Evolutionary conservation across 2,329 filamentous ascomycete species (phyloP), one percentile per base, ranked within the genome.

Genomic region (Stagonosporopsis tanaceti): DNA sequence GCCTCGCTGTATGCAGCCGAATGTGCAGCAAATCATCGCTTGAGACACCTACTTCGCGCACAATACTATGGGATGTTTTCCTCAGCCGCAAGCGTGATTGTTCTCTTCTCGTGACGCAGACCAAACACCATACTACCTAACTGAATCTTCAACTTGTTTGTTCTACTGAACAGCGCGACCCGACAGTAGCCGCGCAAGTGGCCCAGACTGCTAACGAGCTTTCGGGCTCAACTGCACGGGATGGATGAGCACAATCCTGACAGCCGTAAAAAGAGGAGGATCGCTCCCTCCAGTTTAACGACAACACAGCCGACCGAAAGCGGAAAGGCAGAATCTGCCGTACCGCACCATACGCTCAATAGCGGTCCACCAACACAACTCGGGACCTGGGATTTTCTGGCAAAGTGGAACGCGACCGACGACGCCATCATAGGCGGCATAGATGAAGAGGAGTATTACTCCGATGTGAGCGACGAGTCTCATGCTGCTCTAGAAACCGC

Each of bases 381-480:
- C 5, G 47, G 24, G 2, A 22, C 27, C 1, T 59, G 57, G 51
- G 38, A 55, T 34, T 28, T 40, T 24, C 30, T 55, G 3, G n/a
- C 30, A 11, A 54, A 47, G 35, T 55, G 51, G 57, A 20, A 51
- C 9, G 5, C 24, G 5, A 47, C 25, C 7, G 47, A 55, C 17
- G 7, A n/a, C 12, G 35, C 24, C 25, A 22, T 47, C 11, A 30
- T 41, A 15, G 50, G 57, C 7, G 53, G 60, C 9, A 24, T 60
- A 28, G 53, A 63, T 2, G 58, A 59, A 1, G 61, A 61, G 6
- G 50, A 62, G 0, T 47, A 58, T 2, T 41, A 51, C 24, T 57
- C 62, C 14, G 63, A 66, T 17, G 62, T 57, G 12, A 62, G 61
- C 4, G 14, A 25, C 4, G 47, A 14, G 11, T 22, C n/a, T 12